Conservation (phyloP, 2,329 filamentous ascomycete species). For the Pseudogymnoascus sp. region DNA sequence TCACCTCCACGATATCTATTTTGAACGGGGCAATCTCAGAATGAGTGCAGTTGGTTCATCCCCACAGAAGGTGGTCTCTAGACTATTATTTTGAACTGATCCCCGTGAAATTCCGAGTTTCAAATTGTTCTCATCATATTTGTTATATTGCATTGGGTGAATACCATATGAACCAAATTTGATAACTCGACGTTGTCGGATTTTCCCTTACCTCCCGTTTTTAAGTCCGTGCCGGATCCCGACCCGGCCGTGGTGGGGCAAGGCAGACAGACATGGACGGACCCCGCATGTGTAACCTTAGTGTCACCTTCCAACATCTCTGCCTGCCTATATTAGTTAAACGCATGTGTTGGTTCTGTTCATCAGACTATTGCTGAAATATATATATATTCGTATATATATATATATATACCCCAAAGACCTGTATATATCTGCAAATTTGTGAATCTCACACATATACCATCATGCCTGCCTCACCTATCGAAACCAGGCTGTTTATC, state of each 20-base stretch:
- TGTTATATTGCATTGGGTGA: no score
- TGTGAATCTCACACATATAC: not conserved
- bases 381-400: not conserved
- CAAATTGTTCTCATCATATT: no score
- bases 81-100: not conserved
- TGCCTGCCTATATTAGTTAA: not conserved
- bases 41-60: not conserved
- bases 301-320: not conserved
- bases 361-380: not conserved
- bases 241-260: not conserved
- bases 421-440: not conserved
- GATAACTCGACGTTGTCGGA: not conserved
- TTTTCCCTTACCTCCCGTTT: not conserved
- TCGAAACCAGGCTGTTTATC: conserved; percentile 13
- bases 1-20: not conserved
- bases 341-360: not conserved
- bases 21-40: not conserved
- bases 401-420: not conserved
- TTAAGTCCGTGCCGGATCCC: not conserved
- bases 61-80: no score
- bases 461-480: not conserved
- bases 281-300: conserved; percentile 6
- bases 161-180: no score
- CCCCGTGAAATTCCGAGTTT: not conserved
- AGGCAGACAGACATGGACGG: not conserved